phyloP scores from a whole-genome alignment of 371 early-diverging fungal species.

The Cokeromyces recurvatus region DNA sequence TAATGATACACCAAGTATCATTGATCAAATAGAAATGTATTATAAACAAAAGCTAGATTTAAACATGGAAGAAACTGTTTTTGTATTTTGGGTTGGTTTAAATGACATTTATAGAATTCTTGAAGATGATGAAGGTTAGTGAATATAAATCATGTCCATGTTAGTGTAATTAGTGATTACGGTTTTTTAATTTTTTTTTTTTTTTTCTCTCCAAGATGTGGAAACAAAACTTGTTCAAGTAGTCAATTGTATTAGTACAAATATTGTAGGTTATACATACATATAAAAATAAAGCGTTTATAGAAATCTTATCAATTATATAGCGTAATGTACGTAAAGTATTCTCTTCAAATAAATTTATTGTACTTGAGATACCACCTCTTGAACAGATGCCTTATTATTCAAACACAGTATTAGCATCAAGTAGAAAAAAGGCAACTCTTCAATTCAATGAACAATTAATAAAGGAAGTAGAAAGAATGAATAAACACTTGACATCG shows the following conservation, averaged over 20 bases:
- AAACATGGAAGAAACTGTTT: conserved; percentile 32
- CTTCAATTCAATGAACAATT: conserved; percentile 23
- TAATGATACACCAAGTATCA: conserved; percentile 27
- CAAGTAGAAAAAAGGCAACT: conserved; percentile 16
- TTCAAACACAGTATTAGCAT: conserved; percentile 7
- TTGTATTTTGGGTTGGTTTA: conserved; percentile 39
- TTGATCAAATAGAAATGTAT: conserved; percentile 42
- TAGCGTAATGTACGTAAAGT: conserved; percentile 35
- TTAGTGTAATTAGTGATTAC: too few species aligned
- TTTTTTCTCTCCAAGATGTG: neutral
- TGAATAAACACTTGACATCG: conserved; percentile 24
- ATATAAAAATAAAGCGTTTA: neutral
- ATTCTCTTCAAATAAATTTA: conserved; percentile 29
- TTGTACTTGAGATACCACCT: conserved; percentile 34
- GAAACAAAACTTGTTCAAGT: conserved; percentile 9
- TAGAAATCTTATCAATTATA: too few species aligned
- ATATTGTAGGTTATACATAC: conserved; percentile 20
- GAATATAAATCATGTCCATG: too few species aligned
- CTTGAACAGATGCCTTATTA: conserved; percentile 37
- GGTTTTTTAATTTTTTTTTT: too few species aligned
- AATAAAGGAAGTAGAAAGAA: conserved; percentile 16
- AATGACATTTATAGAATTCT: conserved; percentile 30
- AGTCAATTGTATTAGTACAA: conserved; percentile 29
- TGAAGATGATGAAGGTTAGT: conserved; percentile 6
- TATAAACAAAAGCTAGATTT: conserved; percentile 29